Base-by-base conservation (phyloP, 805 yeast genomes). In the Candida ulmi region DNA sequence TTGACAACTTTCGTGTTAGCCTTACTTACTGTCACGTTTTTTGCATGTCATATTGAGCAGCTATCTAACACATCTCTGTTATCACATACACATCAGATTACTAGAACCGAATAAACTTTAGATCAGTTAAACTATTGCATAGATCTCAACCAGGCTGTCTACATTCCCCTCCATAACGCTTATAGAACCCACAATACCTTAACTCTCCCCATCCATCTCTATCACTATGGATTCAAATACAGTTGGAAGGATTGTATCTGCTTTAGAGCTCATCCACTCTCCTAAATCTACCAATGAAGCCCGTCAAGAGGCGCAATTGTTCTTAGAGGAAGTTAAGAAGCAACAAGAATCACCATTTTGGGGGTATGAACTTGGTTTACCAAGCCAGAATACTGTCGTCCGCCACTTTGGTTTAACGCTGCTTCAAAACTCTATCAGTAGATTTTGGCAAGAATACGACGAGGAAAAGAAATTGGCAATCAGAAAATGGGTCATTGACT, bases 321-420 rank as follows among this genome's bases (percentile, higher is more conserved):
- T 87, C 48, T 67, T 93, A 25, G 96, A 88, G 50, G 67, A 77
- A 11, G 76, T 91, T 19, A 90, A 87, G 55, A 63, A 69, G 33
- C 80, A 83, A 45, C 84, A 81, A 9, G 95, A 90, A 56, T 81
- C 95, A 17, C 97, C 99, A 0, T 76, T 68, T 45, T 88, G 95
- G 90, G 97, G 97, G 3, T 91, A 82, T 61, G 88, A 84, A 58
- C 71, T 93, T 42, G 88, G 95, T 1, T 57, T 76, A 19, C 78
- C 58, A 66, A 76, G 63, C 66, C 79, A 48, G 67, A 74, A 82
- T 55, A 75, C 70, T 47, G 78, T 87, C 21, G 88, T 90, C 18
- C 78, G 96, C 45, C 97, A 95, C 61, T 93, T 80, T 59, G 99
- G 99, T 0, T 66, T 93, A 30, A 80, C 91, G 15, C 63, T 93